phyloP scores from a whole-genome alignment of 2,329 filamentous ascomycete species.

The Neofusicoccum laricinum region DNA sequence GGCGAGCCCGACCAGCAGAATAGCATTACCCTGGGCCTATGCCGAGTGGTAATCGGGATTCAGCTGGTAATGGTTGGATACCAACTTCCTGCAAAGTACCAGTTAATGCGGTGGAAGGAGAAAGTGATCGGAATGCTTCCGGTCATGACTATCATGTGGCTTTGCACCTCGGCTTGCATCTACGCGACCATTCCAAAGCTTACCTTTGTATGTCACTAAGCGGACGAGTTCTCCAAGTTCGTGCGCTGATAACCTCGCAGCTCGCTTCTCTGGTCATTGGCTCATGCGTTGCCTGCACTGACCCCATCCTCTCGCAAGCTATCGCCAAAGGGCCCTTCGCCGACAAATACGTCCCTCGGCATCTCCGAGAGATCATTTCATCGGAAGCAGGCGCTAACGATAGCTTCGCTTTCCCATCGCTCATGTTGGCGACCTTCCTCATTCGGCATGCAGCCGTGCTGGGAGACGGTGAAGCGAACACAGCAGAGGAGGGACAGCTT shows the following conservation, averaged over 20 bases:
- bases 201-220: slow-evolving; percentile 37
- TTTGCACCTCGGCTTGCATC: slow-evolving; percentile 56
- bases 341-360: slow-evolving; percentile 58
- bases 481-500: slow-evolving; percentile 42
- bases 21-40: slow-evolving; percentile 47
- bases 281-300: slow-evolving; percentile 61
- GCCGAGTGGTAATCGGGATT: slow-evolving; percentile 59
- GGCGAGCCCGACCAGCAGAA: slow-evolving; percentile 32
- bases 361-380: slow-evolving; percentile 60
- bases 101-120: slow-evolving; percentile 49
- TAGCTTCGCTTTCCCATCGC: slow-evolving; percentile 61
- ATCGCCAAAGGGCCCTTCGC: slow-evolving; percentile 62
- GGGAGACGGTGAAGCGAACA: slow-evolving; percentile 43
- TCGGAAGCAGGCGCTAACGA: slow-evolving; percentile 62
- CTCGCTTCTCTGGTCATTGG: slow-evolving; percentile 57
- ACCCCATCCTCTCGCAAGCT: slow-evolving; percentile 61
- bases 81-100: slow-evolving; percentile 58
- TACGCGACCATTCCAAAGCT: slow-evolving; percentile 55
- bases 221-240: accelerated
- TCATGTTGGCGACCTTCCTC: slow-evolving; percentile 57
- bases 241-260: slow-evolving; percentile 20
- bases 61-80: slow-evolving; percentile 64
- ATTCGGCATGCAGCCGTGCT: slow-evolving; percentile 51
- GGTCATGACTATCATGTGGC: slow-evolving; percentile 63
- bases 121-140: slow-evolving; percentile 56